Percentiles rank a stretch among this genome's conserved stretches.
phyloP scores from a whole-genome alignment of 768 basidiomycete species.

The Suillus luteus region DNA sequence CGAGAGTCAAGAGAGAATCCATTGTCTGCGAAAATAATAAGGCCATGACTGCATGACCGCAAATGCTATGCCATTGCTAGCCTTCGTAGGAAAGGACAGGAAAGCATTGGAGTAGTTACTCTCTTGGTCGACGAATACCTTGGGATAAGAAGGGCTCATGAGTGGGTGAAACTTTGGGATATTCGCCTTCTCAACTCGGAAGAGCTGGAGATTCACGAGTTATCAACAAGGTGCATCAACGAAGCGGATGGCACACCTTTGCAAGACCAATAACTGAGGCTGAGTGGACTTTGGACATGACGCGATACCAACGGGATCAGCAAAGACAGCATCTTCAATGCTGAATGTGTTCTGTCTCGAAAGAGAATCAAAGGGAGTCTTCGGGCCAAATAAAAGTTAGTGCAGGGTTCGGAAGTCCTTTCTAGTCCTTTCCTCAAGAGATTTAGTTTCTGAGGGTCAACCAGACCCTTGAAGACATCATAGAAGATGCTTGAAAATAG shows the following conservation, averaged over 20 bases:
- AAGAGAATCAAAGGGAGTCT: not conserved
- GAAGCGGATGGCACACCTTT: constrained; percentile 34
- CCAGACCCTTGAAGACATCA: constrained; percentile 27
- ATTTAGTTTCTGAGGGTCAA: constrained; percentile 38
- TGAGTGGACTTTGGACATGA: constrained; percentile 34
- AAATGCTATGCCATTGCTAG: not conserved
- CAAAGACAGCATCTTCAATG: constrained; percentile 44
- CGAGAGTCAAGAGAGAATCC: not conserved
- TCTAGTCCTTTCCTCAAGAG: constrained; percentile 41
- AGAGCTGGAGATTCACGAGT: not conserved
- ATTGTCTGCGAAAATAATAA: not conserved
- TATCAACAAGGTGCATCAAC: not conserved
- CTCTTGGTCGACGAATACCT: not conserved
- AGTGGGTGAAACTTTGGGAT: not conserved
- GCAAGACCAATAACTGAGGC: constrained; percentile 46
- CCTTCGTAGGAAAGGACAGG: not conserved
- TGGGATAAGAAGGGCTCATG: not conserved
- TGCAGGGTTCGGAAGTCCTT: constrained; percentile 32
- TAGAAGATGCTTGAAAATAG: not conserved
- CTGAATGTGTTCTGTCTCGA: constrained; percentile 41
- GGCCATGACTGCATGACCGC: not conserved
- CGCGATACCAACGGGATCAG: constrained; percentile 42
- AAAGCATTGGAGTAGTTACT: not conserved
- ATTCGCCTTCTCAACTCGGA: not conserved
- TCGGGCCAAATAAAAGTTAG: not conserved